phyloP scores from a whole-genome alignment of 805 yeast species.

The Saccharomycopsis fibuligera region DNA sequence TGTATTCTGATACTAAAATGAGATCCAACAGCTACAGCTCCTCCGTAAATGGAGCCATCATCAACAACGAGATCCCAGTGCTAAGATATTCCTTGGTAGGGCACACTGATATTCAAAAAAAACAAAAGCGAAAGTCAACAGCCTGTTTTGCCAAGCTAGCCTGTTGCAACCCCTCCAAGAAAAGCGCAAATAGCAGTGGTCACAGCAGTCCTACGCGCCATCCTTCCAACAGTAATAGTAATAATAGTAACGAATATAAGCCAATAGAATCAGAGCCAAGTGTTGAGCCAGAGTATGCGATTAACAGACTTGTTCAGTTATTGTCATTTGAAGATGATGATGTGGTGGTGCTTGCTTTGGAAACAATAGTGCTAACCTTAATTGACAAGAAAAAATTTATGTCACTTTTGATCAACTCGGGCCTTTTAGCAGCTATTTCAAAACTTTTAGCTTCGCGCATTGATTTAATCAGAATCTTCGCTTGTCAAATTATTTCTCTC shows the following conservation, averaged over 20 bases:
- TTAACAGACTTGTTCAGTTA: conserved; percentile 13
- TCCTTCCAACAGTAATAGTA: not conserved
- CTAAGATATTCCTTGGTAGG: conserved; percentile 18
- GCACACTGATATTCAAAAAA: conserved; percentile 13
- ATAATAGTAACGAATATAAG: conserved; percentile 1
- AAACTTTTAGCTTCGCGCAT: conserved; percentile 11
- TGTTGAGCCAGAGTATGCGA: conserved; percentile 11
- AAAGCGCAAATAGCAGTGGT: not conserved
- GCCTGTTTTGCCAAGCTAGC: conserved; percentile 16
- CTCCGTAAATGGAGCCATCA: not conserved
- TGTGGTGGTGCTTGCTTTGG: conserved; percentile 12
- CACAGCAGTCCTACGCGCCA: not conserved
- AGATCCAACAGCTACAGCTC: conserved; percentile 1
- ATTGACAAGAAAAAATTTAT: conserved; percentile 18
- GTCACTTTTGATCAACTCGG: conserved; percentile 10
- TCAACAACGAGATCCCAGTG: conserved; percentile 16
- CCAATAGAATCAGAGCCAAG: conserved; percentile 4
- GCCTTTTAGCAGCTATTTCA: conserved; percentile 12
- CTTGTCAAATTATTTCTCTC: conserved; percentile 19
- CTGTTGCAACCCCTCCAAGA: conserved; percentile 5
- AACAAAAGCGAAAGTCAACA: conserved; percentile 11
- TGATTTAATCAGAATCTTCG: conserved; percentile 17
- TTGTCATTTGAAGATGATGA: conserved; percentile 16
- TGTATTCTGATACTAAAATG: no score
- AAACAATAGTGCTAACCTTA: conserved; percentile 18